Evolutionary conservation across 1,284 basidiomycete species (phyloP), one percentile per base, ranked within the genome.

Genomic region (Moesziomyces antarcticus): DNA sequence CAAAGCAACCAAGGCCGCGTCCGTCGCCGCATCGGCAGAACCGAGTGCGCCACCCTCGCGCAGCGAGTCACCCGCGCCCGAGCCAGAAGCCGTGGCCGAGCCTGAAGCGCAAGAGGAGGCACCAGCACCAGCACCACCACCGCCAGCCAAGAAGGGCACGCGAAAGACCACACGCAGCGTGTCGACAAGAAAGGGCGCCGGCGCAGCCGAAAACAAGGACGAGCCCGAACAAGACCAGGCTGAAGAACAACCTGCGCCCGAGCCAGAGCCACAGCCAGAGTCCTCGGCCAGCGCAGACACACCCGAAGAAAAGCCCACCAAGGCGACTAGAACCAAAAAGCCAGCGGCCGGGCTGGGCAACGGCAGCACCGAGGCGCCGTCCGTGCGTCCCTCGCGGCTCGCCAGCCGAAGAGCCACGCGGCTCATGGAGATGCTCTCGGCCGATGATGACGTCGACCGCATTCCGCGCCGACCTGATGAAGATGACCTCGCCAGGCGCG

Each of bases 381-480:
- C 66, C 21, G 30, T 63, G 22, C 62, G 69, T 5, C 56, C 63
- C 5, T 50, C 50, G 16, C 62, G 63, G 22, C 68, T 62, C 13
- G 72, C 65, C 5, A 75, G 72, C 53, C 52, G 63, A 43, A 52
- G 72, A 40, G 67, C 67, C 13, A 70, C 72, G 25, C 66, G 62
- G 41, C 59, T 62, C 21, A 59, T 74, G 48, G 60, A 51, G 16
- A 27, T 66, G 25, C 58, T 75, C 16, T 54, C 57, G 5, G 54
- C 56, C 5, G 72, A 71, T 33, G 63, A 59, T 20, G 68, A 64
- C 43, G 55, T 72, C 44, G 55, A 73, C 47, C 56, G 50, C 37
- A 73, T 63, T 7, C 56, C 60, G 9, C 46, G 70, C 4, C 46
- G 70, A 7, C 64, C 70, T 1, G 70, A 67, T 27, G 45, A 61